phyloP scores from a whole-genome alignment of 148 eudicot species.

The Euryodendron excelsum region DNA sequence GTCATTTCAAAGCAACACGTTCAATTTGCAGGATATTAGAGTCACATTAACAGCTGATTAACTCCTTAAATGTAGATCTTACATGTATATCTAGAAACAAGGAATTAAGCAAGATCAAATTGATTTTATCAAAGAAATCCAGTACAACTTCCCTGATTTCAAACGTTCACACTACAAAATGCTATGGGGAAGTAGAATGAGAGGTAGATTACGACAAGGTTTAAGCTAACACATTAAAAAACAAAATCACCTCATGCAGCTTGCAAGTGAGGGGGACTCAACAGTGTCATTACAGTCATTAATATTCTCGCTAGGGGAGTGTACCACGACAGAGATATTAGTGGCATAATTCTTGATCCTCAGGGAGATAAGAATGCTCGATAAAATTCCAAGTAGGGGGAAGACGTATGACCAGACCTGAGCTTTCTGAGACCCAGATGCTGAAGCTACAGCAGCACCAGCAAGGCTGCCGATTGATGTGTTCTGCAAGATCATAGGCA shows the following conservation, averaged over 20 bases:
- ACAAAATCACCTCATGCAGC: not conserved
- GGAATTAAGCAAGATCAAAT: no score
- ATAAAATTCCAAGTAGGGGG: constrained; percentile 70
- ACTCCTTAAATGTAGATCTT: no score
- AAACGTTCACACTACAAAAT: not conserved
- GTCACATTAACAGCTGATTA: no score
- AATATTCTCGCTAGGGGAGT: constrained; percentile 21
- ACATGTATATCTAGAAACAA: no score
- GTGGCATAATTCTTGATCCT: constrained; percentile 62
- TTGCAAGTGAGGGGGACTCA: not conserved
- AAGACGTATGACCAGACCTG: constrained; percentile 68
- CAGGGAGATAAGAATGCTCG: constrained; percentile 71
- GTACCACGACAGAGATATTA: constrained; percentile 35
- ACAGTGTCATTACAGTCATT: constrained; percentile 11
- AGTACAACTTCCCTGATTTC: no score
- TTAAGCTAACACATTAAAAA: no score
- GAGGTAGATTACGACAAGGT: not conserved
- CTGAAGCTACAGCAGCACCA: constrained; percentile 78
- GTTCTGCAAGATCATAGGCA: constrained; percentile 94
- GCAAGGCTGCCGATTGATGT: constrained; percentile 93
- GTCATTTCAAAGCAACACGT: no score
- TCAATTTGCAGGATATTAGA: no score
- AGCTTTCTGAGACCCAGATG: constrained; percentile 65
- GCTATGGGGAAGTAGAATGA: not conserved
- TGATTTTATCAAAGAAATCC: no score